Conservation (phyloP, 208 protist species). For the Leptomonas pyrrhocoris region DNA sequence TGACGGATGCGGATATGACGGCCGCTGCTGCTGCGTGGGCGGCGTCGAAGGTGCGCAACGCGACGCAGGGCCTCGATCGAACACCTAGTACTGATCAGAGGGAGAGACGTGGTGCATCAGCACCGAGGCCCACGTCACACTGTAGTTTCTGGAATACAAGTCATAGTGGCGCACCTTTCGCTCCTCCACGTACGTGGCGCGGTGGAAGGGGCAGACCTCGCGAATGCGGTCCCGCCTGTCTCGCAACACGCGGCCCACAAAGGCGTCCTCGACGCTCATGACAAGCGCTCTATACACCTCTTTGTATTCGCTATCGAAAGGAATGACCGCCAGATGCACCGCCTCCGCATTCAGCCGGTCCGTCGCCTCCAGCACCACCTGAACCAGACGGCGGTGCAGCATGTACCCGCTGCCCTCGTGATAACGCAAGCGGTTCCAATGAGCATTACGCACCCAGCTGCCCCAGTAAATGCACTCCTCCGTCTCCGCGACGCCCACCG, state of each 20-base stretch:
- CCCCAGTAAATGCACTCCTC: constrained; percentile 15
- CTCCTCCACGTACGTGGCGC: constrained; percentile 1
- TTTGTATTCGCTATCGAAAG: not conserved
- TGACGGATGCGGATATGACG: no score
- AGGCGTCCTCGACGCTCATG: constrained; percentile 6
- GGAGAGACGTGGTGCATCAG: constrained; percentile 16
- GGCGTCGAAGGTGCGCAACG: no score
- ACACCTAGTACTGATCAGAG: constrained; percentile 6
- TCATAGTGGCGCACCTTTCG: not conserved
- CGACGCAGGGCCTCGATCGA: not conserved
- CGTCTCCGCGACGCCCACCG: not conserved
- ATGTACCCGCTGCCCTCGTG: constrained; percentile 4
- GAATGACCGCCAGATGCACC: not conserved
- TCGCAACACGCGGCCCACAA: constrained; percentile 5
- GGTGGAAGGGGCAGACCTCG: not conserved
- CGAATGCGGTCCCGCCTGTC: not conserved
- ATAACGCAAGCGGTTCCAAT: not conserved
- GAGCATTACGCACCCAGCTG: not conserved
- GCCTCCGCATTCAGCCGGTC: not conserved
- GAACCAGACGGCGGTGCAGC: not conserved
- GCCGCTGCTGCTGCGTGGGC: no score
- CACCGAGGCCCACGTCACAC: constrained; percentile 11
- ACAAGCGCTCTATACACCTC: not conserved
- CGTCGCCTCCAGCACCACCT: not conserved
- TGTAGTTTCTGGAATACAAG: not conserved